phyloP scores from a whole-genome alignment of 179 eudicot species.

The Beta lomatogona region DNA sequence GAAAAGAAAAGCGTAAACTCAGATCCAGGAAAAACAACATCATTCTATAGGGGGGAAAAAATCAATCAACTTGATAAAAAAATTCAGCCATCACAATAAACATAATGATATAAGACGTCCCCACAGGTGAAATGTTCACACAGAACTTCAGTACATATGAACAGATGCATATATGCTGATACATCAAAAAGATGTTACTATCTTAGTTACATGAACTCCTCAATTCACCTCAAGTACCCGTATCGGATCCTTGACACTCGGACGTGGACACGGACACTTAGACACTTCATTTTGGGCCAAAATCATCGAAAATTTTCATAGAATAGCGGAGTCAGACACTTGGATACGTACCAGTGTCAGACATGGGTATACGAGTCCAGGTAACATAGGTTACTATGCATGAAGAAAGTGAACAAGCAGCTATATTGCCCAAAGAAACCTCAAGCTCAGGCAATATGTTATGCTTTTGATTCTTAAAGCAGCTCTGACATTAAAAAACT shows the following conservation, averaged over 20 bases:
- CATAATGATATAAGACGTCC: too few species aligned
- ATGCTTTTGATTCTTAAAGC: not conserved
- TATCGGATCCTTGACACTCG: too few species aligned
- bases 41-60: too few species aligned
- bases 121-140: not conserved
- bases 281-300: too few species aligned
- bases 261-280: too few species aligned
- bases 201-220: too few species aligned
- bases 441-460: not conserved
- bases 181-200: not conserved
- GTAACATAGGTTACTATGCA: not conserved
- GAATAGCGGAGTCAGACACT: too few species aligned
- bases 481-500: not conserved
- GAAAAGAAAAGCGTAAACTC: conserved; percentile 5
- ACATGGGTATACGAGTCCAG: too few species aligned
- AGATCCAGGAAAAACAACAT: not conserved
- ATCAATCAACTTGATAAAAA: not conserved
- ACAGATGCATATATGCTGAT: not conserved
- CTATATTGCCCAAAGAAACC: not conserved
- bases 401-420: not conserved
- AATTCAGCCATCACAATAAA: not conserved
- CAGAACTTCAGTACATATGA: not conserved
- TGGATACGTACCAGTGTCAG: too few species aligned
- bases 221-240: too few species aligned
- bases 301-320: too few species aligned